Conservation (phyloP, 208 protist genomes). For the Crithidia thermophila region DNA sequence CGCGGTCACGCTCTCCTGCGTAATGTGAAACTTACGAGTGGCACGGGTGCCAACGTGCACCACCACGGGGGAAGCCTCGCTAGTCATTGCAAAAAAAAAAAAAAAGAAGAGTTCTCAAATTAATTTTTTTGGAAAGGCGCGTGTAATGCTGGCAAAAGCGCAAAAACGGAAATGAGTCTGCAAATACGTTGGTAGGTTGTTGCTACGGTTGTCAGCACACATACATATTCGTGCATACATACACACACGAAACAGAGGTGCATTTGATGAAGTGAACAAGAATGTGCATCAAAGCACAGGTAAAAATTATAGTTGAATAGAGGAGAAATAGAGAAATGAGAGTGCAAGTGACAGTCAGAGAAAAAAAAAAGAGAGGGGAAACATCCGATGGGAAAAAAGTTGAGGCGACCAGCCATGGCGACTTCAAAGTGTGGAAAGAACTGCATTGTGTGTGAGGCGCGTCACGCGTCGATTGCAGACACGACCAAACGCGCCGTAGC, state of each 20-base stretch:
- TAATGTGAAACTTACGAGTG: conserved; percentile 50
- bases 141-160: neutral
- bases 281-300: neutral
- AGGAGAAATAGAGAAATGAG: neutral
- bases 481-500: too few relatives aligned
- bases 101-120: neutral
- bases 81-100: conserved; percentile 15
- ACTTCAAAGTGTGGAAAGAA: too few relatives aligned
- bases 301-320: too few relatives aligned
- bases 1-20: conserved; percentile 56
- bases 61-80: conserved; percentile 19
- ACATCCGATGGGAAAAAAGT: too few relatives aligned
- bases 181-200: too few relatives aligned
- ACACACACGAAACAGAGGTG: neutral
- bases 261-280: neutral
- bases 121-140: neutral
- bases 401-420: too few relatives aligned
- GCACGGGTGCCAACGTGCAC: conserved; percentile 63
- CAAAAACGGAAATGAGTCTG: neutral
- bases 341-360: too few relatives aligned
- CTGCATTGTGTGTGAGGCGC: too few relatives aligned
- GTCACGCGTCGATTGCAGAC: too few relatives aligned
- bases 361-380: conserved; percentile 2
- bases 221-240: too few relatives aligned
- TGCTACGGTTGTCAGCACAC: too few relatives aligned